A percentile compares a stretch with the other conserved stretches of the same genome.
Conservation (phyloP, 2,329 filamentous ascomycete species). For the Harringtonia aguacate region DNA sequence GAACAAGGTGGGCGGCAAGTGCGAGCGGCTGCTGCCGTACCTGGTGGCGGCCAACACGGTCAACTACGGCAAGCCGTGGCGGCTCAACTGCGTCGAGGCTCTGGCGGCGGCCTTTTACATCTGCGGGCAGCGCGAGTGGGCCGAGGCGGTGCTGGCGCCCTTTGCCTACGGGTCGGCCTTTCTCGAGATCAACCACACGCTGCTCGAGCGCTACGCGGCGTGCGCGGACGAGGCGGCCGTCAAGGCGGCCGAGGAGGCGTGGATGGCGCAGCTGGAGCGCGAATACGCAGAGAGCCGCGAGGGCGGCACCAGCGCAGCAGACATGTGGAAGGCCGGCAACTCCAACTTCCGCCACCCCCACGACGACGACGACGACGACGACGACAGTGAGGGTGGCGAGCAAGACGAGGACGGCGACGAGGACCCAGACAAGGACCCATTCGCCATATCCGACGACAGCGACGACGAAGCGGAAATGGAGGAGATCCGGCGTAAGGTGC, state of each 20-base stretch:
- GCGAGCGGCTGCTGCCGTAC: conserved; percentile 83
- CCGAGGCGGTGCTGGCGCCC: conserved; percentile 66
- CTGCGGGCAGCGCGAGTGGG: conserved; percentile 87
- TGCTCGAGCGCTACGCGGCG: conserved; percentile 76
- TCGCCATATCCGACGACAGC: conserved; percentile 17
- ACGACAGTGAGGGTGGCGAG: conserved; percentile 42
- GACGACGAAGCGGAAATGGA: conserved; percentile 65
- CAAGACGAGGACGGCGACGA: conserved; percentile 35
- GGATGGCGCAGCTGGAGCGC: conserved; percentile 80
- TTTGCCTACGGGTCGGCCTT: conserved; percentile 88
- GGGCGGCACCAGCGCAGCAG: conserved; percentile 48
- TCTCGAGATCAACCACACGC: conserved; percentile 74
- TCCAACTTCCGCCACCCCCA: conserved; percentile 50
- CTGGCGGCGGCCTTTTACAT: conserved; percentile 88
- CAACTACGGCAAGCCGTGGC: conserved; percentile 94
- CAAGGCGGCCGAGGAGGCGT: conserved; percentile 75
- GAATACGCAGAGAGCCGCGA: conserved; percentile 77
- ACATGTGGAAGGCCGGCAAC: conserved; percentile 88
- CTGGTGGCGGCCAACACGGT: conserved; percentile 93
- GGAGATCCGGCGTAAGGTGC: conserved; percentile 78
- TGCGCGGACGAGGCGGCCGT: conserved; percentile 73
- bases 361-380: conserved; percentile 18
- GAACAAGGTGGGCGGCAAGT: conserved; percentile 83
- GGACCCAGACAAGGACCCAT: conserved; percentile 12
- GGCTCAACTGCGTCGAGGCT: conserved; percentile 91